Percentiles rank a stretch among this genome's conserved stretches.
These are phyloP conservation scores for Aleurites moluccanus DNA, from an alignment of 441 rosid genomes.

Conservation along the genomic window DNA sequence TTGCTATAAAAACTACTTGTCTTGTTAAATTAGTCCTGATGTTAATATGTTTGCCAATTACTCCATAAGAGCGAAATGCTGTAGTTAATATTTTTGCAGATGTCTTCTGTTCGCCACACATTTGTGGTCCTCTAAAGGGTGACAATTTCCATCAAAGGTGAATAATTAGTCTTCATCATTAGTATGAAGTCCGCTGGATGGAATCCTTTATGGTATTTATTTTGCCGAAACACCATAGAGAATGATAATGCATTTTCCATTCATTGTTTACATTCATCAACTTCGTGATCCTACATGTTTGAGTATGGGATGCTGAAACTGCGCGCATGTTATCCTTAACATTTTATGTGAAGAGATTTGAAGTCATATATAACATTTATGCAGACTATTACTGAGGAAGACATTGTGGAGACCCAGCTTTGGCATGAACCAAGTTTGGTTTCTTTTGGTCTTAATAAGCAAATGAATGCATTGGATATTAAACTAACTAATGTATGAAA, in stretches of 20 bases:
- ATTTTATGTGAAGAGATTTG: neutral
- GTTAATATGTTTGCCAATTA: neutral
- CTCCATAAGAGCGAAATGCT: neutral
- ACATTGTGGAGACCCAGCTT: constrained; percentile 2
- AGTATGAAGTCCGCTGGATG: neutral
- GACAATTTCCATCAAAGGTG: constrained; percentile 19
- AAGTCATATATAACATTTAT: neutral
- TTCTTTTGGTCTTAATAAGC: neutral
- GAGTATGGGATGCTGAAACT: too few relatives aligned
- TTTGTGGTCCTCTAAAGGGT: constrained; percentile 27
- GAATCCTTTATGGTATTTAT: neutral
- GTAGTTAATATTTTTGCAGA: constrained; percentile 13
- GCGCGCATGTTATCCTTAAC: too few relatives aligned
- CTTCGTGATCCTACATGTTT: too few relatives aligned
- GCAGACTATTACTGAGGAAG: constrained; percentile 16
- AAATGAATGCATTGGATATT: too few relatives aligned
- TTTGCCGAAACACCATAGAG: neutral
- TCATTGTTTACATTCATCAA: neutral
- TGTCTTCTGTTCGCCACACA: constrained; percentile 12
- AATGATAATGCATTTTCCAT: neutral
- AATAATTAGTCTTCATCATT: neutral
- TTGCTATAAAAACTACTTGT: neutral
- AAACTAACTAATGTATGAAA: too few relatives aligned
- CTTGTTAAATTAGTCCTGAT: neutral
- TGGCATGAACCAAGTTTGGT: constrained; percentile 21